Percentiles rank a stretch among this genome's conserved stretches.
These are phyloP conservation scores for Sequoia sempervirens DNA, from an alignment of 75 land plant species.

Conservation along the genomic window DNA sequence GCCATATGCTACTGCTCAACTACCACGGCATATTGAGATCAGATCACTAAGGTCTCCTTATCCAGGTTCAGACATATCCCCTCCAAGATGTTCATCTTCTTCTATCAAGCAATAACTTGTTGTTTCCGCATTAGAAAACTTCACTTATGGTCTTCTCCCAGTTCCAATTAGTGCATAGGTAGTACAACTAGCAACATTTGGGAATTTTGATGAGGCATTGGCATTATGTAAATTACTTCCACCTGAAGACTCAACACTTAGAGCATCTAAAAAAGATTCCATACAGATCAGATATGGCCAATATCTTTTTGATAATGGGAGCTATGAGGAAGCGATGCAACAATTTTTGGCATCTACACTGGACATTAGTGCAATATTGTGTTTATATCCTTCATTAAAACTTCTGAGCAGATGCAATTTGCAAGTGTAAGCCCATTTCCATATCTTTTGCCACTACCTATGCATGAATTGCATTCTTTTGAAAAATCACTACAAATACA, in stretches of 20 bases:
- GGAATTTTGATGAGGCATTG: constrained; percentile 93
- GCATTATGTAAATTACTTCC: constrained; percentile 92
- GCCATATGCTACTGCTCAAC: no score
- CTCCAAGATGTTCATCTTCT: no score
- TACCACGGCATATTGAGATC: no score
- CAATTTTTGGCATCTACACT: constrained; percentile 86
- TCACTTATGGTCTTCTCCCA: no score
- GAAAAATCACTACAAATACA: neutral
- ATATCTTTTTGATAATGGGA: constrained; percentile 66
- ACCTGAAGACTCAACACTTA: constrained; percentile 83
- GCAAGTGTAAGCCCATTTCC: no score
- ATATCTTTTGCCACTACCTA: no score
- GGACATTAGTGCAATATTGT: constrained; percentile 67
- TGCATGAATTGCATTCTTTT: no score
- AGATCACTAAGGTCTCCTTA: no score
- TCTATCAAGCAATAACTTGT: no score
- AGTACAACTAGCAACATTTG: constrained; percentile 92
- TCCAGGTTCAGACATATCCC: no score
- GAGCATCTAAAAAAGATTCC: constrained; percentile 83
- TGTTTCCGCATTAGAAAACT: no score
- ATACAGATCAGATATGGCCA: constrained; percentile 94
- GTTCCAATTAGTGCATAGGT: constrained; percentile 37
- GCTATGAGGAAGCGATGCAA: constrained; percentile 87
- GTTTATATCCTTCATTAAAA: constrained; percentile 68
- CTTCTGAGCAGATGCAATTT: constrained; percentile 32